phyloP scores from a whole-genome alignment of 208 protist genomes.

The Trypanosoma congolense region DNA sequence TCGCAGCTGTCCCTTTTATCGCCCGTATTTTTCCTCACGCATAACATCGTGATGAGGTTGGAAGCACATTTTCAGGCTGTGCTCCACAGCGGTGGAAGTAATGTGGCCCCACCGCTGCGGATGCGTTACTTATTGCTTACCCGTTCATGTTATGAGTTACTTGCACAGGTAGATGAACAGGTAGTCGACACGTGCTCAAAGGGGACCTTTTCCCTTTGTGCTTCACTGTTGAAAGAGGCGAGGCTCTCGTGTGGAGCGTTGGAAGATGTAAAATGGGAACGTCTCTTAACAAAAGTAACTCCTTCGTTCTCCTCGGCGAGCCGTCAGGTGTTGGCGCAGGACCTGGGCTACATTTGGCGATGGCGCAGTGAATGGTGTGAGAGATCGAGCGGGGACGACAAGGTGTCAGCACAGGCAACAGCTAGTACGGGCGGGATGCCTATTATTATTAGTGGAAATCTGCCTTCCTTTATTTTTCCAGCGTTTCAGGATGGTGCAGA shows the following conservation, averaged over 20 bases:
- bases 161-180: slow-evolving; percentile 9
- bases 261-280: slow-evolving; percentile 15
- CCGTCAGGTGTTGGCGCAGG: neutral
- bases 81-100: neutral
- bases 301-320: neutral
- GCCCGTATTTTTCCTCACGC: slow-evolving; percentile 24
- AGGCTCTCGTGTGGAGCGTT: neutral
- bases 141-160: slow-evolving; percentile 10
- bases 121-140: slow-evolving; percentile 11
- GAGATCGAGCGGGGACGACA: neutral
- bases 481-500: neutral
- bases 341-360: slow-evolving; percentile 16
- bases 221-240: slow-evolving; percentile 8
- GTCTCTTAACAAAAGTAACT: slow-evolving; percentile 4
- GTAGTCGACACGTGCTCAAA: neutral
- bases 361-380: slow-evolving; percentile 1
- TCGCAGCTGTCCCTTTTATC: slow-evolving; percentile 6
- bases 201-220: neutral
- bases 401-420: neutral
- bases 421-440: slow-evolving; percentile 4
- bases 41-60: slow-evolving; percentile 2
- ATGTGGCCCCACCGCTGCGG: neutral
- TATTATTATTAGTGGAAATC: slow-evolving; percentile 10
- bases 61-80: slow-evolving; percentile 12
- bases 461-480: slow-evolving; percentile 9